Evolutionary conservation across 1,284 basidiomycete genomes (phyloP).

Genomic region (Sporisorium reilianum): DNA sequence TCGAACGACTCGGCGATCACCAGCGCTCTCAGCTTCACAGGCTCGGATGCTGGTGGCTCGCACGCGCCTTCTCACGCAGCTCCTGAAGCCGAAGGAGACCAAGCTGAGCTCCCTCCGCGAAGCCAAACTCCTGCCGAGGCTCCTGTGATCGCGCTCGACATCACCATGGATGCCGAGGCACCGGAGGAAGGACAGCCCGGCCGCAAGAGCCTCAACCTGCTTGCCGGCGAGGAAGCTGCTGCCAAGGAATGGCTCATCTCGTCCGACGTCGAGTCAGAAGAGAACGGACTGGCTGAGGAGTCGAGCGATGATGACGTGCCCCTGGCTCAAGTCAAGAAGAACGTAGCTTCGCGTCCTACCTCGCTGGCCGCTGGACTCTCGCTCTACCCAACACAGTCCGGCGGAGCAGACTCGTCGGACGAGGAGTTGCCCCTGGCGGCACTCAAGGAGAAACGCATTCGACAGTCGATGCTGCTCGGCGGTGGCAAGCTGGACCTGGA

Average conservation of each 20-base stretch:
- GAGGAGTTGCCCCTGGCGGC: slow-evolving; percentile 59
- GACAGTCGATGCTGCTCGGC: slow-evolving; percentile 38
- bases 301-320: slow-evolving; percentile 58
- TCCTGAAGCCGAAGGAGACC: slow-evolving; percentile 9
- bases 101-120: slow-evolving; percentile 8
- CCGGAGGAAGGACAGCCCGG: background rate
- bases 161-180: slow-evolving; percentile 18
- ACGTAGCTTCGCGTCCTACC: slow-evolving; percentile 36
- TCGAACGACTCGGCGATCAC: slow-evolving; percentile 15
- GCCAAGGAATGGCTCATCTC: slow-evolving; percentile 49
- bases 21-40: slow-evolving; percentile 30
- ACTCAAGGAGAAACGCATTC: slow-evolving; percentile 53
- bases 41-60: slow-evolving; percentile 14
- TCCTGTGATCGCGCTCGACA: slow-evolving; percentile 45
- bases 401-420: slow-evolving; percentile 51
- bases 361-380: slow-evolving; percentile 43
- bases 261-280: slow-evolving; percentile 37
- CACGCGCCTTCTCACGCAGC: slow-evolving; percentile 4
- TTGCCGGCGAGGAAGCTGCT: slow-evolving; percentile 35
- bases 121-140: slow-evolving; percentile 43
- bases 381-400: slow-evolving; percentile 7
- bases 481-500: slow-evolving; percentile 53
- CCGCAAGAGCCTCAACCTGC: slow-evolving; percentile 23
- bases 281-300: slow-evolving; percentile 18
- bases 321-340: slow-evolving; percentile 55